Evolutionary conservation across 2,329 filamentous ascomycete species (phyloP).

Genomic region (Ophiostoma sp.): DNA sequence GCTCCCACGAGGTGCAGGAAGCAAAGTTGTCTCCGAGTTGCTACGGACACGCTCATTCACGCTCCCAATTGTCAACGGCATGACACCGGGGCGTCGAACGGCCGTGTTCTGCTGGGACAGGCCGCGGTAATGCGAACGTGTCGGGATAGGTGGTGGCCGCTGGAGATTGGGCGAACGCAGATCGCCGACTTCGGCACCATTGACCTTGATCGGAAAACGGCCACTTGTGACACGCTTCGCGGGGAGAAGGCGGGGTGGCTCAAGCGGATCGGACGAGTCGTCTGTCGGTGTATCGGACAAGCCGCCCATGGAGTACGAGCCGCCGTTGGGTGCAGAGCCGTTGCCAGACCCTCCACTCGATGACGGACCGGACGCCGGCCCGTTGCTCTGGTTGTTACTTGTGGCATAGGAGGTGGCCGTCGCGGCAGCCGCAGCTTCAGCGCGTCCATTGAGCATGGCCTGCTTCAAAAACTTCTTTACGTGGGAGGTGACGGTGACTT

Average conservation of each 20-base stretch:
- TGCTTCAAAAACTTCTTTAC: slow-evolving; percentile 63
- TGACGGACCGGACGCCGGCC: slow-evolving; percentile 7
- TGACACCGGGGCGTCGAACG: slow-evolving; percentile 69
- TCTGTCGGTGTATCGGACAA: slow-evolving; percentile 55
- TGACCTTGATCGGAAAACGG: slow-evolving; percentile 70
- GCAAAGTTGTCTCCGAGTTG: slow-evolving; percentile 63
- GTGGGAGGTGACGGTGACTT: slow-evolving; percentile 59
- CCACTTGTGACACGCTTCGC: slow-evolving; percentile 64
- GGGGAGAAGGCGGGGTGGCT: slow-evolving; percentile 69
- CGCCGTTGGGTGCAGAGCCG: slow-evolving; percentile 4
- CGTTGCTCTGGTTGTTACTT: neutral
- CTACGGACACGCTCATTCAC: slow-evolving; percentile 67
- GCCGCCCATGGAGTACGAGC: slow-evolving; percentile 27
- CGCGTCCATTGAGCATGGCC: slow-evolving; percentile 49
- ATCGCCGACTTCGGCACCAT: slow-evolving; percentile 68
- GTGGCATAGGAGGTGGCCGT: neutral
- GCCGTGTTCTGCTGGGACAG: slow-evolving; percentile 67
- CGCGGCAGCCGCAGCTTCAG: slow-evolving; percentile 40
- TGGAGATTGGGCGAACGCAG: slow-evolving; percentile 66
- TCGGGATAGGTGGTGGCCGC: slow-evolving; percentile 74
- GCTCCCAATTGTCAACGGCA: slow-evolving; percentile 68
- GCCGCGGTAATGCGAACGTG: slow-evolving; percentile 76
- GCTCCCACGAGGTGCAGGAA: slow-evolving; percentile 47
- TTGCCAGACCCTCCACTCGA: slow-evolving; percentile 20
- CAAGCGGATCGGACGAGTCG: slow-evolving; percentile 70